phyloP scores from a whole-genome alignment of 441 rosid genomes.

The Gossypium schwendimanii region DNA sequence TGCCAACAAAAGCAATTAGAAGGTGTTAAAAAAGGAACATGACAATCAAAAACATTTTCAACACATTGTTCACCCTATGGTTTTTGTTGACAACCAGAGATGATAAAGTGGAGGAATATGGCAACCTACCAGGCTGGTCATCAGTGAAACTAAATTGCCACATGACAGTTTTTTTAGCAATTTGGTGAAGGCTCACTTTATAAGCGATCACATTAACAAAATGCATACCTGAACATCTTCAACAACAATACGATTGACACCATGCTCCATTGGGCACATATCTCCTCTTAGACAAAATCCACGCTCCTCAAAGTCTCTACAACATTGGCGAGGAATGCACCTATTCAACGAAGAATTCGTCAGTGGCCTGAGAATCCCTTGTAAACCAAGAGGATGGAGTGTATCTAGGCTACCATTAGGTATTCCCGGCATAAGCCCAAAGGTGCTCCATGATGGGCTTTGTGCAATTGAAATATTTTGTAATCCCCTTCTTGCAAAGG shows the following conservation, averaged over 20 bases:
- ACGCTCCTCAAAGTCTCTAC: constrained; percentile 98
- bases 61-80: no score
- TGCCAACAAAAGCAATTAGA: background rate
- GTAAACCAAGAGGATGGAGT: constrained; percentile 63
- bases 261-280: constrained; percentile 99
- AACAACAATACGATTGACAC: constrained; percentile 91
- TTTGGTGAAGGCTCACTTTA: background rate
- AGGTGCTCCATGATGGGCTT: constrained; percentile 66
- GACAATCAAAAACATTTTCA: background rate
- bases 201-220: background rate
- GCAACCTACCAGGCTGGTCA: background rate
- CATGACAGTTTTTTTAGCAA: background rate
- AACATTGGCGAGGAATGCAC: constrained; percentile 74
- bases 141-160: background rate
- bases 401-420: constrained; percentile 72
- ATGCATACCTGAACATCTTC: constrained; percentile 92
- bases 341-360: constrained; percentile 52
- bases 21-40: background rate
- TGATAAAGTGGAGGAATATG: background rate
- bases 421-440: constrained; percentile 73
- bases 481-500: constrained; percentile 67
- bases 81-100: background rate
- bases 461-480: constrained; percentile 57
- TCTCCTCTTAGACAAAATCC: constrained; percentile 99
- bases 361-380: constrained; percentile 64